These are phyloP conservation scores for Sugiyamaella boreocaroliniensis DNA, from an alignment of 805 yeast genomes.

Conservation along the genomic window DNA sequence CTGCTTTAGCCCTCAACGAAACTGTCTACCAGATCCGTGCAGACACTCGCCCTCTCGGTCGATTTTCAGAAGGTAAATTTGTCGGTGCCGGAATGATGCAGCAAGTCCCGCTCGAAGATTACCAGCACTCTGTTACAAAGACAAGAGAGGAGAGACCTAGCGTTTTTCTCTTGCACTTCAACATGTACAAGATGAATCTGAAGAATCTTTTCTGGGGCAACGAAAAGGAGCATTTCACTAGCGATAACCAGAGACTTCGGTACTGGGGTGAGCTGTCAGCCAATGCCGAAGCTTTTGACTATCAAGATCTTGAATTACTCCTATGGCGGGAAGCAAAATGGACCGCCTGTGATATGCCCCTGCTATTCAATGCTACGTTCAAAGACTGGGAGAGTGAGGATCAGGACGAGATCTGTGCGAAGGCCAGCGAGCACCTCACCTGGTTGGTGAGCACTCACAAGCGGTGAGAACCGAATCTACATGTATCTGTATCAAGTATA, in stretches of 20 bases:
- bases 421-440: conserved; percentile 6
- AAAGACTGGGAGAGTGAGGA: conserved; percentile 15
- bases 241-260: conserved; percentile 43
- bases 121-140: conserved; percentile 16
- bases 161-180: conserved; percentile 53
- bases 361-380: conserved; percentile 4
- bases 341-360: conserved; percentile 18
- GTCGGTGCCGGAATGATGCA: conserved; percentile 75
- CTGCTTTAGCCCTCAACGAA: conserved; percentile 55
- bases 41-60: conserved; percentile 27
- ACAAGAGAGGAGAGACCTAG: conserved; percentile 5
- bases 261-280: conserved; percentile 44
- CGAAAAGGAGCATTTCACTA: conserved; percentile 36
- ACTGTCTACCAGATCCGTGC: conserved; percentile 6
- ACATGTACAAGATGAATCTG: conserved; percentile 62
- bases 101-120: conserved; percentile 58
- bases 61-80: conserved; percentile 33
- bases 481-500: neutral
- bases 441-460: conserved; percentile 10
- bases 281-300: conserved; percentile 6
- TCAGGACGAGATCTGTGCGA: conserved; percentile 6
- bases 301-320: conserved; percentile 17
- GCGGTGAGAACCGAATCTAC: neutral
- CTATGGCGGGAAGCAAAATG: conserved; percentile 20
- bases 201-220: conserved; percentile 37